Conservation (phyloP, 139 green algal species). For the Pleodorina starrii region DNA sequence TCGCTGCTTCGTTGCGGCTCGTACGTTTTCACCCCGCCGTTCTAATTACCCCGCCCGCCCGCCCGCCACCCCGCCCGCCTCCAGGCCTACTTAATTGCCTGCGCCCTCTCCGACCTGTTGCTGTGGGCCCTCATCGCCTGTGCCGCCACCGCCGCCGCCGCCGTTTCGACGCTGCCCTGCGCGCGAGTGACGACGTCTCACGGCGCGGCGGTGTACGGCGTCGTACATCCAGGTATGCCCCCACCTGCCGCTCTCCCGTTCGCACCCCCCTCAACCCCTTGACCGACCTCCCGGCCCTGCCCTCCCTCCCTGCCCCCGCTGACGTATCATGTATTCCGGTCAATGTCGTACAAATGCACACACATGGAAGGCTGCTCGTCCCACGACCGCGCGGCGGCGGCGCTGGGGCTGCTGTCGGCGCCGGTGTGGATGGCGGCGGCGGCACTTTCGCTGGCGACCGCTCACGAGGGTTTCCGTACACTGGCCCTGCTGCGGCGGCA, state of each 20-base stretch:
- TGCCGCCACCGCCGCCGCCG: slow-evolving; percentile 35
- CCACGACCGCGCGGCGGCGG: slow-evolving; percentile 5
- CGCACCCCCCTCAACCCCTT: neutral
- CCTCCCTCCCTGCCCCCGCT: neutral
- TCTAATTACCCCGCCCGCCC: too few species aligned
- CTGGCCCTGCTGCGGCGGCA: slow-evolving; percentile 10
- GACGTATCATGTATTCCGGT: neutral
- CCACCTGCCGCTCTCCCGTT: neutral
- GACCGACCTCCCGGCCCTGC: too few species aligned
- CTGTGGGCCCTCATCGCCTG: slow-evolving; percentile 22
- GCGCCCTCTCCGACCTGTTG: neutral
- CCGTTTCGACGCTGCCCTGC: slow-evolving; percentile 32
- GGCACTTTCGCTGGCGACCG: neutral
- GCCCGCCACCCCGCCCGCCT: too few species aligned
- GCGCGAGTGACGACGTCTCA: neutral
- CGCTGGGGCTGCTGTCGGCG: slow-evolving; percentile 9
- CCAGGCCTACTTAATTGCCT: neutral
- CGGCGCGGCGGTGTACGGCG: neutral
- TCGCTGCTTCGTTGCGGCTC: too few species aligned
- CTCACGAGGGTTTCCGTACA: neutral
- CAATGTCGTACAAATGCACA: neutral
- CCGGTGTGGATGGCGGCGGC: slow-evolving; percentile 26
- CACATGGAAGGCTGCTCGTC: neutral
- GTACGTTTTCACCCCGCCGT: too few species aligned
- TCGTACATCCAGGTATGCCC: slow-evolving; percentile 7